Percentiles rank a stretch among this genome's conserved stretches.
Evolutionary conservation across 1,284 basidiomycete genomes (phyloP).

Genomic region (Ganoderma multipileum): DNA sequence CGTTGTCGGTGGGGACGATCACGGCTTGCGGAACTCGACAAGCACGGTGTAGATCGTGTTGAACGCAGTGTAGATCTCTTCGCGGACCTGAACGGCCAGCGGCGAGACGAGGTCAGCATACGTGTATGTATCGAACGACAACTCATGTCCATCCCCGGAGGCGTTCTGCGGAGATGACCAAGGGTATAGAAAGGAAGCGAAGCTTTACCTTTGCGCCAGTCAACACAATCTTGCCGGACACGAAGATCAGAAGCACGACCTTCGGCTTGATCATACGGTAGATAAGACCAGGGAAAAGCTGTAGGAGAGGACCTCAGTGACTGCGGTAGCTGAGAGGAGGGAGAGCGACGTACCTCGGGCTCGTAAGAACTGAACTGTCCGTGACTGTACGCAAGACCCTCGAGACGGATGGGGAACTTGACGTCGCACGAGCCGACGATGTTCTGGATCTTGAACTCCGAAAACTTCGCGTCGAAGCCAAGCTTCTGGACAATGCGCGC

Average conservation of each 20-base stretch:
- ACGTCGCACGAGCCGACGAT: conserved; percentile 99
- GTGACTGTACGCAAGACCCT: conserved; percentile 98
- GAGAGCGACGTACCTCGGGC: conserved; percentile 79
- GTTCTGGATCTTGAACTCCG: conserved; percentile 99
- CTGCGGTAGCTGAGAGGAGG: neutral
- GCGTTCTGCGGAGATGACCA: conserved; percentile 4
- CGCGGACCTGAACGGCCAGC: conserved; percentile 76
- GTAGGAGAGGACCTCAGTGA: conserved; percentile 18
- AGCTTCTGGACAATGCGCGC: conserved; percentile 99
- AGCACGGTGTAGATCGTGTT: conserved; percentile 98
- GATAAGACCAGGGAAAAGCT: conserved; percentile 99
- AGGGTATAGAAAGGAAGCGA: conserved; percentile 24
- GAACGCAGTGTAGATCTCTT: conserved; percentile 99
- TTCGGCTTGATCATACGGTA: conserved; percentile 99
- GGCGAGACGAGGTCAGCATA: conserved; percentile 25
- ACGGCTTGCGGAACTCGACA: conserved; percentile 89
- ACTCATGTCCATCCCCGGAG: conserved; percentile 21
- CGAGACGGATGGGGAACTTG: conserved; percentile 98
- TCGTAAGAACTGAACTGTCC: conserved; percentile 99
- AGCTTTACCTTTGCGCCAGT: conserved; percentile 94
- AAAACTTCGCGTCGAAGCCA: conserved; percentile 99
- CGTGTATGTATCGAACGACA: conserved; percentile 12
- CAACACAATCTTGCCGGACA: conserved; percentile 98
- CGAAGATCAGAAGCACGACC: conserved; percentile 98
- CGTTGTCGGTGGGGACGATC: conserved; percentile 35